Evolutionary conservation across 495 filamentous ascomycete genomes (phyloP), one percentile per base, ranked within the genome.

Genomic region (Penicillium mononematosum): DNA sequence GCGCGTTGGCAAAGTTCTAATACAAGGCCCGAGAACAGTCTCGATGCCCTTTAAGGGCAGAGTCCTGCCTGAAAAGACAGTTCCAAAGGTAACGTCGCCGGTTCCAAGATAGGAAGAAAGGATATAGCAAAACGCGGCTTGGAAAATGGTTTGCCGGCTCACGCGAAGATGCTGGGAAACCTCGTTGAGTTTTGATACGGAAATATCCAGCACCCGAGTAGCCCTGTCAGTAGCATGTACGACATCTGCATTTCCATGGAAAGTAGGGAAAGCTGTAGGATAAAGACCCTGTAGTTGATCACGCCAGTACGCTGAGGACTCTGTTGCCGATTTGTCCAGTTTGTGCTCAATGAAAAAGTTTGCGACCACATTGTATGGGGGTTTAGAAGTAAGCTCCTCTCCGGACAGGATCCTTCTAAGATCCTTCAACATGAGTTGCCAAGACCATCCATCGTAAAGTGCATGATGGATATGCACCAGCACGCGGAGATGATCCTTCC

Each of bases 401-500:
- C 53, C 50, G 3, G 50, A 49, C 50, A 82, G 70, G 31, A 72
- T 65, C 8, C 41, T 53, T 53, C 76, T 66, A 2, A 95, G 75
- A 62, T 93, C 88, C 4, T 76, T 71, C 20, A 90, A 63, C 0
- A 94, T 67, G 32, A 91, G 69, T 51, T 93, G 89, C 63, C 89
- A 78, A 5, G 88, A 89, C 90, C 90, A 95, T 6, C 89, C 90
- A 63, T 95, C 90, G 61, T 94, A 94, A 0, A 92, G 65, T 0
- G 87, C 83, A 70, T 95, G 90, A 58, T 92, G 90, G 5, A 93
- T 78, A 34, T 74, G 73, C 11, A 78, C 56, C 6, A 75, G 47
- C 6, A 68, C 38, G 79, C 78, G 68, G 3, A 81, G 52, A 4
- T 56, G 56, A 1, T 64, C 53, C 4, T 53, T 39, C 22, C 45